A percentile compares a stretch with the other conserved stretches of the same genome.
These are phyloP conservation scores for Backusella liffmaniae DNA, from an alignment of 192 early-diverging fungal species.

Conservation along the genomic window DNA sequence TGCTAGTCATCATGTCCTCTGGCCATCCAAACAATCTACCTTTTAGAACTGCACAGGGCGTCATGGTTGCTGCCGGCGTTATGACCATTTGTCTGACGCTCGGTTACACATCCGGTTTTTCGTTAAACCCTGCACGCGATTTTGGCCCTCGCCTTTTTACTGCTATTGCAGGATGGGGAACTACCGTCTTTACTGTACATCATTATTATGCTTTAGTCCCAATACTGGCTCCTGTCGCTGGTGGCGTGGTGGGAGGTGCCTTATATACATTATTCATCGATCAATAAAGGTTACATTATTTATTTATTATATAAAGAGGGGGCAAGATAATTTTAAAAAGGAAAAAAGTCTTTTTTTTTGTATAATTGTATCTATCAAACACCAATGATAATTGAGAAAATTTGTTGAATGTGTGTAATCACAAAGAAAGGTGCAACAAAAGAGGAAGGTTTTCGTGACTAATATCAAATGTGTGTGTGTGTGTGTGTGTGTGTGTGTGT, in stretches of 20 bases:
- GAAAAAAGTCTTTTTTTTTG: too few relatives aligned
- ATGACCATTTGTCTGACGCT: constrained; percentile 15
- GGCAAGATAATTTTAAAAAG: too few relatives aligned
- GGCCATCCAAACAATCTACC: constrained; percentile 36
- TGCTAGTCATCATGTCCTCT: constrained; percentile 62
- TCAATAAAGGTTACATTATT: constrained; percentile 2
- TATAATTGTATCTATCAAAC: too few relatives aligned
- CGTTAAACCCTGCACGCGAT: constrained; percentile 77
- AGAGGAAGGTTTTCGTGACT: too few relatives aligned
- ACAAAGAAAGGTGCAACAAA: too few relatives aligned
- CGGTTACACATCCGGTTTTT: constrained; percentile 30
- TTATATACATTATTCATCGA: constrained; percentile 63
- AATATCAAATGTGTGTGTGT: too few relatives aligned
- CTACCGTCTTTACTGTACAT: constrained; percentile 62
- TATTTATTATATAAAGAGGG: too few relatives aligned
- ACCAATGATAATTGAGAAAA: too few relatives aligned
- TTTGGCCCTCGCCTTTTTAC: constrained; percentile 78
- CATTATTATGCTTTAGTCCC: constrained; percentile 76
- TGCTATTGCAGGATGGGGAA: constrained; percentile 63
- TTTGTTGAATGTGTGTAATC: too few relatives aligned
- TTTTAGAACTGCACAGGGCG: constrained; percentile 15
- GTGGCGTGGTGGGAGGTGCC: constrained; percentile 56
- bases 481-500: too few relatives aligned
- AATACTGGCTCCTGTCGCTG: constrained; percentile 64
- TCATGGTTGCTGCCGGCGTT: constrained; percentile 11